Base-by-base conservation (phyloP, 495 filamentous ascomycete genomes). In the Monascus purpureus region DNA sequence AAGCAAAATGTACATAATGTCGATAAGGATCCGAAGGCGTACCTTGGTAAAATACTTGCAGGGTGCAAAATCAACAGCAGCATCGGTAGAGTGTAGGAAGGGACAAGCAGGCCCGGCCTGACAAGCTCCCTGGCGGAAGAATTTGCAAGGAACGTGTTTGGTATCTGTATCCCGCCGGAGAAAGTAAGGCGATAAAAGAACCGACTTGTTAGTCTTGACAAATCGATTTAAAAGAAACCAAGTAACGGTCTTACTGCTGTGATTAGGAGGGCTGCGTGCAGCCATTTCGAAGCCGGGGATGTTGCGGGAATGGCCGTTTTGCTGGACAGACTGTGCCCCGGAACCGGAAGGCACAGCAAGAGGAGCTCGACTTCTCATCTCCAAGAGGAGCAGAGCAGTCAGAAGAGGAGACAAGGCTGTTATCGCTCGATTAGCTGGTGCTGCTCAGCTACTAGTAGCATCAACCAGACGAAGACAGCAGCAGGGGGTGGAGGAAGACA, bases 11-110 rank as follows among this genome's bases (percentile, higher is more conserved):
- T 9, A 22, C 4, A 22, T 4, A 22, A 22, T 5, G 20, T 22
- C 20, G 19, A 26, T n/a, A 16, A n/a, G n/a, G n/a, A n/a, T n/a
- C n/a, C n/a, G n/a, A n/a, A n/a, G n/a, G 29, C 73, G 44, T 67
- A 93, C 88, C 77, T 95, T 97, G 38, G 83, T 75, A 43, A 96
- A 97, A 59, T 96, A 97, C 62, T 96, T 96, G 73, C 90, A 97
- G 15, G 80, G 77, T 27, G 86, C 77, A 38, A 77, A 82, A 37
- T 92, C 84, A 17, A 75, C 68, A 14, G 83, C 67, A 13, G 75
- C 59, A 52, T 88, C 78, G 37, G 80, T 72, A 28, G 86, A 87
- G 60, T 97, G 90, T 38, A 85, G 80, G 61, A 96, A 97, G 24
- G 90, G 90, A 61, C 90, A 97, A 28, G 86, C 82, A 49, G 80